A percentile compares a stretch with the other conserved stretches of the same genome.
Evolutionary conservation across 129 eudicot species (phyloP).

Genomic region (Daucus carota): DH1_v3.0 NC_030382.2:43139001-43139500

Average conservation of each 20-base stretch:
- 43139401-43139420: not conserved
- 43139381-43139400: not conserved
- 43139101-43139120: not conserved
- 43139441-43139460: not conserved
- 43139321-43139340: not conserved
- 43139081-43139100: not conserved
- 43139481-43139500: constrained; percentile 33
- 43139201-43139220: not conserved
- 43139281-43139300: not conserved
- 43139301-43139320: not conserved
- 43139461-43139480: constrained; percentile 27
- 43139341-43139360: not conserved
- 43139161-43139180: not conserved
- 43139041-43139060: not conserved
- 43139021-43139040: too few relatives aligned
- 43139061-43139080: not conserved
- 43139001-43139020: too few relatives aligned
- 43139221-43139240: not conserved
- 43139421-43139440: not conserved
- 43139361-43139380: not conserved
- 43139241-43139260: not conserved
- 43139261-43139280: not conserved
- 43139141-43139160: not conserved
- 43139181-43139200: not conserved
- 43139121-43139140: not conserved